Conservation (phyloP, 352 stramenopile genomes). For the Phytophthora parvispora region DNA sequence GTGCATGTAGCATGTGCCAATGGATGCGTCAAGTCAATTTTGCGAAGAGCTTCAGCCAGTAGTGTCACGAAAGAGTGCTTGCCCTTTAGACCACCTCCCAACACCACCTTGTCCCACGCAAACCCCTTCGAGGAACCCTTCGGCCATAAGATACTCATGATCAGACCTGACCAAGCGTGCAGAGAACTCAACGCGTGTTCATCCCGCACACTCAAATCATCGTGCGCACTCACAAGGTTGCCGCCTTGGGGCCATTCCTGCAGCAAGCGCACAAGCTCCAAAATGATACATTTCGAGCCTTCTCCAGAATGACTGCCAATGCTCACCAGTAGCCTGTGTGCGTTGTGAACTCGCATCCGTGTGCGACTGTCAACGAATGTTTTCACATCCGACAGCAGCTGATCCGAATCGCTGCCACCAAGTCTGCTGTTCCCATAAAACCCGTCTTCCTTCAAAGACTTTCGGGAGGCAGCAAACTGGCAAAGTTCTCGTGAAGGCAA, state of each 20-base stretch:
- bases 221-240: slow-evolving; percentile 4
- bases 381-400: slow-evolving; percentile 44
- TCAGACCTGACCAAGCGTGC: slow-evolving; percentile 85
- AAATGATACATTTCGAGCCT: slow-evolving; percentile 79
- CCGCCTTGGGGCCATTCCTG: slow-evolving; percentile 63
- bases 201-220: slow-evolving; percentile 64
- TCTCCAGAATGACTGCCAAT: slow-evolving; percentile 82
- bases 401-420: slow-evolving; percentile 34
- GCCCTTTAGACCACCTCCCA: slow-evolving; percentile 69
- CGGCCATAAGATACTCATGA: slow-evolving; percentile 92
- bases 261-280: slow-evolving; percentile 78
- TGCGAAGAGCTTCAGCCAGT: slow-evolving; percentile 79
- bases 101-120: slow-evolving; percentile 84
- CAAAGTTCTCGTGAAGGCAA: slow-evolving; percentile 81
- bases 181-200: slow-evolving; percentile 79
- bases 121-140: slow-evolving; percentile 81
- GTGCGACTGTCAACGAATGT: slow-evolving; percentile 54
- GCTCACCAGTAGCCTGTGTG: slow-evolving; percentile 73
- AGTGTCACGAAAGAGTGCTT: slow-evolving; percentile 86
- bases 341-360: slow-evolving; percentile 67
- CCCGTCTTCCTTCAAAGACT: slow-evolving; percentile 62
- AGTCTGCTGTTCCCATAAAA: slow-evolving; percentile 53
- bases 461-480: slow-evolving; percentile 63
- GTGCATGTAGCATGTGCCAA: slow-evolving; percentile 78
- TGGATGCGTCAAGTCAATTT: slow-evolving; percentile 82